A percentile compares a stretch with the other conserved stretches of the same genome.
Evolutionary conservation across 495 filamentous ascomycete species (phyloP).

Genomic region (Penicillium silybi): DNA sequence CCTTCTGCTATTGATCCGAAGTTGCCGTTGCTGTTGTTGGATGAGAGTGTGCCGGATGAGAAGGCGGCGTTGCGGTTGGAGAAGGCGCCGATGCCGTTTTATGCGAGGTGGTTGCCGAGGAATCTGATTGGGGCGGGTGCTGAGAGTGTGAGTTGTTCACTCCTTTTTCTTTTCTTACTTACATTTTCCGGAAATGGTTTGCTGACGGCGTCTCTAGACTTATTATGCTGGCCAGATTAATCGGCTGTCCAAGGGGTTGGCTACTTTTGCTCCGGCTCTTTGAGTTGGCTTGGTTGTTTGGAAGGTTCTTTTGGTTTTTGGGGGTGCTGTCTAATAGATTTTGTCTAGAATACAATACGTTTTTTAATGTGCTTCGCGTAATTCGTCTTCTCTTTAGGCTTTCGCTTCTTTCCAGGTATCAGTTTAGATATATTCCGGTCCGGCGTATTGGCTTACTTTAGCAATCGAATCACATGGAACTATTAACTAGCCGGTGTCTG

Average conservation of each 20-base stretch:
- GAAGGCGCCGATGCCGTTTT: constrained; percentile 31
- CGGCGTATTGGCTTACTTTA: too few species aligned
- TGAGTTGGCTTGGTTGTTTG: background rate
- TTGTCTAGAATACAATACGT: background rate
- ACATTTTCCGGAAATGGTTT: too few species aligned
- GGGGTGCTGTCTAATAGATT: background rate
- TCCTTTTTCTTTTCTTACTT: constrained; percentile 1
- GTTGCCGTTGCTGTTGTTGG: constrained; percentile 49
- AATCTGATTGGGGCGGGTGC: constrained; percentile 41
- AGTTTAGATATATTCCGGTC: too few species aligned
- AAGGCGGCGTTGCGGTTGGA: constrained; percentile 42
- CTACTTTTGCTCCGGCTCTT: constrained; percentile 26
- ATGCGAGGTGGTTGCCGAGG: constrained; percentile 30
- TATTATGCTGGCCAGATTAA: constrained; percentile 42
- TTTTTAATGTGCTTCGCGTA: too few species aligned
- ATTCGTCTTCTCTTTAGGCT: too few species aligned
- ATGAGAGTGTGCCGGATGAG: constrained; percentile 46
- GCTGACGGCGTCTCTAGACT: constrained; percentile 19
- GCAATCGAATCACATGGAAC: too few species aligned
- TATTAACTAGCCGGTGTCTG: too few species aligned
- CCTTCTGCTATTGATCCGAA: constrained; percentile 48
- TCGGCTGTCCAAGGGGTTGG: constrained; percentile 34
- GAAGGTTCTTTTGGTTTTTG: background rate
- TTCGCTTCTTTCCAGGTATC: too few species aligned
- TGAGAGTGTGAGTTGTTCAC: constrained; percentile 42